phyloP scores from a whole-genome alignment of 1,284 basidiomycete species.

The Stygiomarasmius scandens region DNA sequence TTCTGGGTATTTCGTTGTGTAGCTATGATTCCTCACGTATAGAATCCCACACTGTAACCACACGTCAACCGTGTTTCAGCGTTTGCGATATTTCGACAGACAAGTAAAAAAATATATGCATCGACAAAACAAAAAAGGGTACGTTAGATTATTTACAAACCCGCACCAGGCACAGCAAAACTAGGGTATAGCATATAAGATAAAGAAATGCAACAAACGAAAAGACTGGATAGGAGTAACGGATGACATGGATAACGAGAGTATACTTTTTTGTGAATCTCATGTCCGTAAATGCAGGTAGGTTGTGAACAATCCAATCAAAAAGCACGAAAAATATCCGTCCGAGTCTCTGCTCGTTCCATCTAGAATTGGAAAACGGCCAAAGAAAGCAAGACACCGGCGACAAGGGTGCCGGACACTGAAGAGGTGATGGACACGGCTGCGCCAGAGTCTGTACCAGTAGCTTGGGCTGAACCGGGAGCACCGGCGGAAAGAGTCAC shows the following conservation, averaged over 20 bases:
- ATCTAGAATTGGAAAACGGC: not conserved
- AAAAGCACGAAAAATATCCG: not conserved
- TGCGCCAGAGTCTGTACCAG: slow-evolving; percentile 18
- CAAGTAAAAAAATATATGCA: no score
- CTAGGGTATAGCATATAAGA: not conserved
- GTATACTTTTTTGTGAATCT: not conserved
- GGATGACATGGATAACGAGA: not conserved
- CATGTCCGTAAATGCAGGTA: no score
- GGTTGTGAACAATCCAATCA: not conserved
- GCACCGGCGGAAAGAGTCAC: slow-evolving; percentile 37
- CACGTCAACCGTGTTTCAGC: no score
- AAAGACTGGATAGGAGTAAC: not conserved
- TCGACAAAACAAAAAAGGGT: no score
- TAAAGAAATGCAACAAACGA: not conserved
- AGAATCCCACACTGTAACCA: no score
- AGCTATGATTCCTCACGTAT: no score
- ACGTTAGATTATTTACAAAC: not conserved
- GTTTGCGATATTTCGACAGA: no score
- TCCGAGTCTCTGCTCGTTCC: not conserved
- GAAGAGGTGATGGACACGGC: not conserved
- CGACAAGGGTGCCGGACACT: not conserved
- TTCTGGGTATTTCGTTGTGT: no score
- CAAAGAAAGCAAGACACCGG: not conserved
- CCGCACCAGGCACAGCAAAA: not conserved
- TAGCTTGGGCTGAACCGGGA: slow-evolving; percentile 33